Conservation (phyloP, 768 basidiomycete genomes). For the Boletellus sp. region DNA sequence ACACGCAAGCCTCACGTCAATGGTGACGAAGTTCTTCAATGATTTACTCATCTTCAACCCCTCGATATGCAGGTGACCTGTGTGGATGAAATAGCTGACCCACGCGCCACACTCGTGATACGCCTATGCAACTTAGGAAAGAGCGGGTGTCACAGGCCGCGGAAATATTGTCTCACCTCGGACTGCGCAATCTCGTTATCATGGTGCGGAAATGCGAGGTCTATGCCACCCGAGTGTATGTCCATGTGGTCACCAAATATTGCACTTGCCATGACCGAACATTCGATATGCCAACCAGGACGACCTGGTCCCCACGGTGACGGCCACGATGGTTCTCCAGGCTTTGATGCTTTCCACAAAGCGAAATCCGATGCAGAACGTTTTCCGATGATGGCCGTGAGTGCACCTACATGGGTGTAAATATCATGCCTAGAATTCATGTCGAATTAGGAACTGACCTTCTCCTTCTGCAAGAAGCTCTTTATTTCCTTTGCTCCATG, state of each 20-base stretch:
- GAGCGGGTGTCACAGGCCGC: not conserved
- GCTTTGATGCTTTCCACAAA: constrained; percentile 94
- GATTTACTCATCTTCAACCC: constrained; percentile 99
- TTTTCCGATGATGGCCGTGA: constrained; percentile 57
- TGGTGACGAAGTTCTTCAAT: constrained; percentile 98
- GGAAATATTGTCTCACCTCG: constrained; percentile 53
- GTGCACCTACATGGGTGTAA: constrained; percentile 42
- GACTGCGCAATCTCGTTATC: constrained; percentile 98
- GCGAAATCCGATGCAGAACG: constrained; percentile 92
- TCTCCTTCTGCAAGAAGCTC: constrained; percentile 90
- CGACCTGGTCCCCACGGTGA: constrained; percentile 92
- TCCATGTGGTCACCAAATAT: constrained; percentile 90
- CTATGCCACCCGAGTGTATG: constrained; percentile 96
- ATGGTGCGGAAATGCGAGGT: constrained; percentile 98
- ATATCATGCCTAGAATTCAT: not conserved
- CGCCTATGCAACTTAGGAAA: constrained; percentile 51
- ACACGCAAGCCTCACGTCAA: constrained; percentile 58
- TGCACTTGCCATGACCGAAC: constrained; percentile 94
- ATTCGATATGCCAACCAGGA: constrained; percentile 99
- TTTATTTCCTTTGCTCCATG: constrained; percentile 92
- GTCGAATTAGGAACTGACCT: constrained; percentile 44
- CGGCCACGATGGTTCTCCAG: constrained; percentile 95
- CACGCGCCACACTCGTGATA: constrained; percentile 89
- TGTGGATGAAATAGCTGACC: constrained; percentile 99
- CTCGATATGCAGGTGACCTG: constrained; percentile 96